Percentiles rank a stretch among this genome's conserved stretches.
Evolutionary conservation across 768 basidiomycete genomes (phyloP).

Genomic region (Boletus reticulatus): DNA sequence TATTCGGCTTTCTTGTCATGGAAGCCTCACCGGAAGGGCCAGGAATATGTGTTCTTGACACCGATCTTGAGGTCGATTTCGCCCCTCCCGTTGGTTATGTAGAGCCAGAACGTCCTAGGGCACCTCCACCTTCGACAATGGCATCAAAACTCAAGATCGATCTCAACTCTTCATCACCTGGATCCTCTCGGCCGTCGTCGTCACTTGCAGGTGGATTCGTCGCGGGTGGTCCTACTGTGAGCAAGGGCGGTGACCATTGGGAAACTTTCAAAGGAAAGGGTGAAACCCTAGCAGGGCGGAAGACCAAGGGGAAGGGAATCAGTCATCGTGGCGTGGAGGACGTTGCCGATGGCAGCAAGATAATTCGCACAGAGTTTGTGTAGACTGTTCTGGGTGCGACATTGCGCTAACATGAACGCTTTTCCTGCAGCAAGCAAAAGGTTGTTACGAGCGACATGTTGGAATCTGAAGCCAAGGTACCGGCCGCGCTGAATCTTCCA

Average conservation of each 20-base stretch:
- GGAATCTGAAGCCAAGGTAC: slow-evolving; percentile 74
- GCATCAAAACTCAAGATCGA: slow-evolving; percentile 97
- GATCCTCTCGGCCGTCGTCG: slow-evolving; percentile 79
- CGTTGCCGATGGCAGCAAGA: slow-evolving; percentile 79
- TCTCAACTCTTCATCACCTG: slow-evolving; percentile 79
- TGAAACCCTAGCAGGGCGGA: slow-evolving; percentile 84
- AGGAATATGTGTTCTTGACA: slow-evolving; percentile 89
- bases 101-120: slow-evolving; percentile 86
- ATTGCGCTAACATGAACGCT: slow-evolving; percentile 6
- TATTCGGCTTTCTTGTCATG: slow-evolving; percentile 95
- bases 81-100: slow-evolving; percentile 91
- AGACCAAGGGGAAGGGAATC: slow-evolving; percentile 94
- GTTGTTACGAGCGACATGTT: slow-evolving; percentile 81
- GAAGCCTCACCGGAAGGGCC: slow-evolving; percentile 83
- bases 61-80: slow-evolving; percentile 98
- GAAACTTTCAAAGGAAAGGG: slow-evolving; percentile 97
- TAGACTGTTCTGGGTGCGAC: not conserved
- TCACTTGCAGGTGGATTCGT: slow-evolving; percentile 69
- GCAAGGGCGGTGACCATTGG: slow-evolving; percentile 81
- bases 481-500: slow-evolving; percentile 87
- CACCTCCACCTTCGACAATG: slow-evolving; percentile 86
- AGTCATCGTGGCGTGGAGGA: slow-evolving; percentile 79
- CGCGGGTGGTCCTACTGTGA: slow-evolving; percentile 48
- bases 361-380: slow-evolving; percentile 86
- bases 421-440: slow-evolving; percentile 61